A percentile compares a stretch with the other conserved stretches of the same genome.
Evolutionary conservation across 495 filamentous ascomycete genomes (phyloP).

Genomic region (Aspergillus wentii): DNA sequence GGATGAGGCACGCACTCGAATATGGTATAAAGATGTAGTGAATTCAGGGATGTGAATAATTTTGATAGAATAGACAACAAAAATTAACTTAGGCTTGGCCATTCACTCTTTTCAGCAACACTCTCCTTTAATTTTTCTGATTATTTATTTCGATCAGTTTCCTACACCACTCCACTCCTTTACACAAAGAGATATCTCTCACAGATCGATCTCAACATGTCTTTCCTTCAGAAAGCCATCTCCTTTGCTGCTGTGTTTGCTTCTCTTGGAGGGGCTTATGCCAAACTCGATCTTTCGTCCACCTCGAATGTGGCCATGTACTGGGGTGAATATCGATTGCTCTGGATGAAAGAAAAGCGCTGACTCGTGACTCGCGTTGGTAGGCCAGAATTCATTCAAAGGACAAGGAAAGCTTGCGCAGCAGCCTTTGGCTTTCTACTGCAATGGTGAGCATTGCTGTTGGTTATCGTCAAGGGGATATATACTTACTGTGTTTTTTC

Average conservation of each 20-base stretch:
- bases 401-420: conserved; percentile 43
- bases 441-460: conserved; percentile 41
- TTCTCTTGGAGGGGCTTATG: conserved; percentile 28
- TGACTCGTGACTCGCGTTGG: not conserved
- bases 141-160: no score
- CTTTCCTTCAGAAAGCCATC: conserved; percentile 18
- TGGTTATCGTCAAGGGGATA: not conserved
- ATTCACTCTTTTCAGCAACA: no score
- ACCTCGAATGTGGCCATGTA: conserved; percentile 54
- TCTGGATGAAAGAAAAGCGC: no score
- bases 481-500: not conserved
- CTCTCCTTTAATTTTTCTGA: no score
- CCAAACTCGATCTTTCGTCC: conserved; percentile 38
- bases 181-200: no score
- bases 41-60: no score
- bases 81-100: no score
- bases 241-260: conserved; percentile 22
- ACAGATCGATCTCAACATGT: no score
- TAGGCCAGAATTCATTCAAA: conserved; percentile 57
- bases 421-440: conserved; percentile 52
- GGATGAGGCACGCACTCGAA: no score
- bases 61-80: no score
- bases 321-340: conserved; percentile 45
- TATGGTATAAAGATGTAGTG: no score
- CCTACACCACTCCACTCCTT: no score